These are phyloP conservation scores for Musa itinerans DNA, from an alignment of 176 grass and related monocot genomes.

Conservation along the genomic window DNA sequence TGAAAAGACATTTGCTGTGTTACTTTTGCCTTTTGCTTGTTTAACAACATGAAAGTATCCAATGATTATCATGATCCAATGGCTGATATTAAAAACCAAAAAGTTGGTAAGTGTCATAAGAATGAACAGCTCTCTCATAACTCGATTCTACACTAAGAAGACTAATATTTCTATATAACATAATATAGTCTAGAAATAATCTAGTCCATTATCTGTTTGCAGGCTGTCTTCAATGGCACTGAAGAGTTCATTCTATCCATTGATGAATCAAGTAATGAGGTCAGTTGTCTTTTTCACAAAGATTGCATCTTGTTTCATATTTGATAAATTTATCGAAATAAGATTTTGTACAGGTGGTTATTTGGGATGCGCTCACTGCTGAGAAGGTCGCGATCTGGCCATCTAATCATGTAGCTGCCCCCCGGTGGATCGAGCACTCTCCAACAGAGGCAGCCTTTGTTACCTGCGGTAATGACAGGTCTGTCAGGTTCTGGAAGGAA, in stretches of 20 bases:
- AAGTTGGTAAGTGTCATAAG: too few relatives aligned
- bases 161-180: background rate
- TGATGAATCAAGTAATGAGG: slow-evolving; percentile 81
- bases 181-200: background rate
- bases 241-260: slow-evolving; percentile 80
- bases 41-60: too few relatives aligned
- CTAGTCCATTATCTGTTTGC: background rate
- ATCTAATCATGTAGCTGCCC: slow-evolving; percentile 58
- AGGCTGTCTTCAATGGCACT: slow-evolving; percentile 80
- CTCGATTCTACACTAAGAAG: too few relatives aligned
- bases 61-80: too few relatives aligned
- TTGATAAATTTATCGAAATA: background rate
- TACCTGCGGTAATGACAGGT: slow-evolving; percentile 77
- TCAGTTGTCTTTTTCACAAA: slow-evolving; percentile 16
- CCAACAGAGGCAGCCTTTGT: slow-evolving; percentile 58
- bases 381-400: slow-evolving; percentile 66
- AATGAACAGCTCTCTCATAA: too few relatives aligned
- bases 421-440: slow-evolving; percentile 80
- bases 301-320: background rate
- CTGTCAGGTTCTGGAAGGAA: slow-evolving; percentile 84
- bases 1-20: too few relatives aligned
- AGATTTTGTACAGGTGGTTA: slow-evolving; percentile 44
- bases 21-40: too few relatives aligned
- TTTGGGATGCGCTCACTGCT: slow-evolving; percentile 75
- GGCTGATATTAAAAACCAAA: too few relatives aligned